Conservation (phyloP, 805 yeast genomes). For the Kregervanrija pseudodelftensis region DNA sequence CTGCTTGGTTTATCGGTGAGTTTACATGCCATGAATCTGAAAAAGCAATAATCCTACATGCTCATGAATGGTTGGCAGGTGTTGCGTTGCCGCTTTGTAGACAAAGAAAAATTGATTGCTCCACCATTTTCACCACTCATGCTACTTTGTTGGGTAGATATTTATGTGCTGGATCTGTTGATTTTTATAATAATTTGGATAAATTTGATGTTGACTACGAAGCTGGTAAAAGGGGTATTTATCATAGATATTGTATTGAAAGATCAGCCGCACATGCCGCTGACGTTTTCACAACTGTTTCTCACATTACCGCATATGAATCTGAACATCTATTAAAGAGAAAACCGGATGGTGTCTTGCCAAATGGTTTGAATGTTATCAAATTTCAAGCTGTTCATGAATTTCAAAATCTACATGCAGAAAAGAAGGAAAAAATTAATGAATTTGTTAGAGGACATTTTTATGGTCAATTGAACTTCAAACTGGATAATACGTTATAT, state of each 20-base stretch:
- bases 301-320: constrained; percentile 96
- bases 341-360: constrained; percentile 96
- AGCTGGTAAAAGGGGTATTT: constrained; percentile 96
- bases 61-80: constrained; percentile 98
- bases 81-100: constrained; percentile 90
- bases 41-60: constrained; percentile 88
- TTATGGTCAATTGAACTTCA: constrained; percentile 94
- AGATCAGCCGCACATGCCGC: constrained; percentile 94
- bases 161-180: constrained; percentile 93
- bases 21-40: constrained; percentile 75
- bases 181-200: constrained; percentile 86
- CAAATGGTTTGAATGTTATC: constrained; percentile 92
- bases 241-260: constrained; percentile 94
- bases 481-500: constrained; percentile 86
- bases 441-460: constrained; percentile 96
- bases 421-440: constrained; percentile 83
- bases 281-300: constrained; percentile 95
- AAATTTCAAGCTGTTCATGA: constrained; percentile 97
- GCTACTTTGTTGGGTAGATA: constrained; percentile 94
- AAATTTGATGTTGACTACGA: constrained; percentile 92
- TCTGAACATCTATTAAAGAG: constrained; percentile 87
- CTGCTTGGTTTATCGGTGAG: constrained; percentile 97
- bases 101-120: constrained; percentile 84
- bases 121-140: constrained; percentile 95
- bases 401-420: constrained; percentile 92